Base-by-base conservation (phyloP, 306 rosid species). In the Trichosanthes cucumerina region DNA sequence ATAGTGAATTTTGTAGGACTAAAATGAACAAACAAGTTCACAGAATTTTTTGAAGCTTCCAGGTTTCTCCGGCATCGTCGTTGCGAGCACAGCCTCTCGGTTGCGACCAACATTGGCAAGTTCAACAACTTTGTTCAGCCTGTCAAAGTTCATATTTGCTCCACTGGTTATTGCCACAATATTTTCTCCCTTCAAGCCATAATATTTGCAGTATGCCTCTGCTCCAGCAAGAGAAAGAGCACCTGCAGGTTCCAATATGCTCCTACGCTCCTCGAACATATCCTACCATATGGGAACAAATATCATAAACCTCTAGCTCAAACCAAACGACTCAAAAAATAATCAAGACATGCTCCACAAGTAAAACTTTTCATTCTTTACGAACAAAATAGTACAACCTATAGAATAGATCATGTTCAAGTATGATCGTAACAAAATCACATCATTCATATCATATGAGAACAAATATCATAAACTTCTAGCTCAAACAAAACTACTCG, bases 161-260 rank as follows among this genome's bases (percentile, higher is more conserved):
- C 99, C 99, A 53, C 97, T 92, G 78, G 98, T 87, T 82, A 96
- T 88, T 39, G 86, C 99, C 69, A 92, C 96, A 64, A 96, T 85
- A 79, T 90, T 88, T 82, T 84, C 90, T 75, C 98, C 99, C 85
- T 85, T 89, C 77, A 92, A 47, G 36, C 98, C 97, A 82, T 96
- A 88, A 84, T 91, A 91, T 79, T 90, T 92, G 88, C 99, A 92
- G 89, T 96, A 96, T 83, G 99, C 98, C 88, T 90, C 98, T 21
- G 98, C 98, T 82, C 99, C 98, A 77, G 99, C 98, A 78, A 96
- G 97, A 79, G 99, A 76, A 79, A 96, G 98, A 58, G 98, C 98
- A 68, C 99, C 98, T 41, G 99, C 99, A 19, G 99, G 99, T 88
- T 96, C 99, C 79, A 96, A 80, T 65, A 96, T 92, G 90, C 90